Conservation (phyloP, 1,139 yeast species). For the Suhomyces bokatorum region DNA sequence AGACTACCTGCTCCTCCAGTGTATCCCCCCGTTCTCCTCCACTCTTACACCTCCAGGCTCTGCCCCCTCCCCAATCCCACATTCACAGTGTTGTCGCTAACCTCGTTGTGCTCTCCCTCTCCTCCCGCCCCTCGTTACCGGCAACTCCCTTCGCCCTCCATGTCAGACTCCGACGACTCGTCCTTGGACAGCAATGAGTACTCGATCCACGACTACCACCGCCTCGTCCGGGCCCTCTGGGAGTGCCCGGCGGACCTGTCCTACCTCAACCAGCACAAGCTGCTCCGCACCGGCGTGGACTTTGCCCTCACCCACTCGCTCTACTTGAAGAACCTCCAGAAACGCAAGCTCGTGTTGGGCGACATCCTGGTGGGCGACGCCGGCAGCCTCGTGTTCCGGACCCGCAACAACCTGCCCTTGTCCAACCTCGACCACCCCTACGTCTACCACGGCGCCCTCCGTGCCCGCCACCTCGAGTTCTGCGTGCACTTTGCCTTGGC, state of each 20-base stretch:
- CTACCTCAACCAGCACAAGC: conserved; percentile 24
- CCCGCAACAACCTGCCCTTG: conserved; percentile 7
- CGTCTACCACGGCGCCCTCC: conserved; percentile 26
- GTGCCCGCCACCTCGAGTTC: conserved; percentile 29
- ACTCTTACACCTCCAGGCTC: background rate
- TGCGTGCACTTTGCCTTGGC: conserved; percentile 35
- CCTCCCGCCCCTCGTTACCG: conserved; percentile 1
- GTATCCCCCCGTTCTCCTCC: background rate
- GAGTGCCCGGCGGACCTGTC: conserved; percentile 14
- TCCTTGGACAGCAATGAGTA: conserved; percentile 18
- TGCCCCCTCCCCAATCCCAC: background rate
- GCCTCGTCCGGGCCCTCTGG: conserved; percentile 24
- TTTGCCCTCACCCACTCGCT: conserved; percentile 28
- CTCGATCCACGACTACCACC: conserved; percentile 25
- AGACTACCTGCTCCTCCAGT: too few relatives aligned
- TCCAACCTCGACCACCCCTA: conserved; percentile 8
- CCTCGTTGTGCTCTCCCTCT: background rate
- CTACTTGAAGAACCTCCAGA: conserved; percentile 24
- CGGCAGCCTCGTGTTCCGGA: conserved; percentile 9
- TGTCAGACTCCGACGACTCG: conserved; percentile 20
- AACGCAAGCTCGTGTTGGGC: conserved; percentile 25
- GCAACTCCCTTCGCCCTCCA: conserved; percentile 3
- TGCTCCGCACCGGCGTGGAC: conserved; percentile 31
- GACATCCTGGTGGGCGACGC: conserved; percentile 17
- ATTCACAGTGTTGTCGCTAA: background rate